These are phyloP conservation scores for Nicotiana undulata DNA, from an alignment of 257 asterid species.

Conservation along the genomic window DNA sequence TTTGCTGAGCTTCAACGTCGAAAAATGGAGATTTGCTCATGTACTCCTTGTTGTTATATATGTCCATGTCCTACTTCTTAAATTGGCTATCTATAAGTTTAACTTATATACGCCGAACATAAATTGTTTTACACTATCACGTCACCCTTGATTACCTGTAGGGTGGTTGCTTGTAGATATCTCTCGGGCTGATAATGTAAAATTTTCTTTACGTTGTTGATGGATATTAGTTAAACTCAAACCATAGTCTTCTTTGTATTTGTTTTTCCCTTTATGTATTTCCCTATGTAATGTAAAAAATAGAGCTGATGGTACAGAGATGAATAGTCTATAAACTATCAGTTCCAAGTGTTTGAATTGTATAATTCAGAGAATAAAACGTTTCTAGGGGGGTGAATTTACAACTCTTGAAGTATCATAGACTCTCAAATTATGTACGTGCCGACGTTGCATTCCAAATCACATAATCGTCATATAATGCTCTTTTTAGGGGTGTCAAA, in stretches of 20 bases:
- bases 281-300: neutral
- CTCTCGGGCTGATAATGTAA: neutral
- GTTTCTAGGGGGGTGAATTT: too few species aligned
- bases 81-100: neutral
- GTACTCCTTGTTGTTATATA: conserved; percentile 7
- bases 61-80: neutral
- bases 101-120: neutral
- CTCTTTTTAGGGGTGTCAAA: too few species aligned
- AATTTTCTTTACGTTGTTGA: fast-evolving
- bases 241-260: too few species aligned
- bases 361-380: neutral
- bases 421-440: too few species aligned
- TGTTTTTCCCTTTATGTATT: too few species aligned
- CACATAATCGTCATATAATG: too few species aligned
- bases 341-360: neutral
- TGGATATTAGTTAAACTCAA: neutral
- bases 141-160: neutral
- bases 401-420: too few species aligned
- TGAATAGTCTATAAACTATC: neutral
- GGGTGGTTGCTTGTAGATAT: neutral
- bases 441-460: too few species aligned
- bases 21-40: conserved; percentile 2
- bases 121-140: too few species aligned
- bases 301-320: neutral
- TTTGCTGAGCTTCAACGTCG: conserved; percentile 1